Evolutionary conservation across 2,329 filamentous ascomycete genomes (phyloP), one percentile per base, ranked within the genome.

Genomic region (Beauveria australis): DNA sequence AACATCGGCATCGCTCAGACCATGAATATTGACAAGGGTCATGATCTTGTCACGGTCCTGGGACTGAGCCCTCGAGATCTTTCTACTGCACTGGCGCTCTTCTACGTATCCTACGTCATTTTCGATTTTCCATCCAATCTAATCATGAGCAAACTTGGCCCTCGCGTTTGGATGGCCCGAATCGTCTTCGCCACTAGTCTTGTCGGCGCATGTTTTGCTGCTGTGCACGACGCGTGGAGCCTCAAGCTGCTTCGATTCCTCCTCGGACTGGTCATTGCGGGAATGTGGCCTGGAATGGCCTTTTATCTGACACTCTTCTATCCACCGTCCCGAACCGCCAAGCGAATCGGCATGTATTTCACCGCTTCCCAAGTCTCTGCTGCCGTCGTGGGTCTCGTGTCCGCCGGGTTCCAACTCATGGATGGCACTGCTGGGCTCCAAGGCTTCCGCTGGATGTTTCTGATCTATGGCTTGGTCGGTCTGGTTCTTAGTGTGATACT

Each of bases 241-340:
- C 80, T 96, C 67, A 92, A 93, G 82, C 79, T 96, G n/a, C 81
- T 96, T 30, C 87, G 92, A 8, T 87, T 96, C 60, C 80, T 96
- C 12, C 83, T 96, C 7, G 92, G 92, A 53, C 82, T 94, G 16
- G 91, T 96, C 26, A 92, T 92, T 70, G 92, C 92, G 1, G 92
- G 92, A 52, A 92, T 96, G 88, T 96, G 92, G 92, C 92, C 92
- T 0, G 92, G 92, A 54, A 96, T 96, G 92, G 85, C 91, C 10
- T 94, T 94, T 72, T 96, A 96, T 70, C 79, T 96, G 52, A 95
- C 92, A 0, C 80, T 96, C 8, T 96, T 96, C 78, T 96, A 96
- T 70, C 92, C 92, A 7, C 91, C 92, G 0, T 90, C 89, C 6
- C 83, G 89, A 14, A 94, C 89, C 1, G 92, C 89, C 16, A 95